These are phyloP conservation scores for Gnomoniopsis sp. DNA, from an alignment of 2,329 filamentous ascomycete species.

Conservation along the genomic window DNA sequence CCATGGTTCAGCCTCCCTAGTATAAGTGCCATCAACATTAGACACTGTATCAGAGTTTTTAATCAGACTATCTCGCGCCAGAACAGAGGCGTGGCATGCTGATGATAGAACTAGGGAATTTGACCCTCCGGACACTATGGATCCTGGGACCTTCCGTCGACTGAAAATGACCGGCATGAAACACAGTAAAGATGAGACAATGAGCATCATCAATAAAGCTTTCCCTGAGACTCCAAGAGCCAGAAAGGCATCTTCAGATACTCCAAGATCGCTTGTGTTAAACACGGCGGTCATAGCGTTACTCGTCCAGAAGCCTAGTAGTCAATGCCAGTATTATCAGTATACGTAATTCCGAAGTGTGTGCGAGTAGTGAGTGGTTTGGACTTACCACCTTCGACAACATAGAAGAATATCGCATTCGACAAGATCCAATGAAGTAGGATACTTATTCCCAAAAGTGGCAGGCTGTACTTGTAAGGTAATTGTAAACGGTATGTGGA, in stretches of 20 bases:
- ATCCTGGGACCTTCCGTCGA: not conserved
- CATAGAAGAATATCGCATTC: conserved; percentile 34
- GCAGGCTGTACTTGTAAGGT: conserved; percentile 37
- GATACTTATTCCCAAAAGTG: conserved; percentile 30
- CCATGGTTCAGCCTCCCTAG: not conserved
- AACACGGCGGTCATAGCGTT: not conserved
- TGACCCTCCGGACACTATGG: not conserved
- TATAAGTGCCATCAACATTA: not conserved
- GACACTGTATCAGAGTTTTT: too few relatives aligned
- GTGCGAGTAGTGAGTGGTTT: not conserved
- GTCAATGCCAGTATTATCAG: not conserved
- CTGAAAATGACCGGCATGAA: not conserved
- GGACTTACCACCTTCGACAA: conserved; percentile 20
- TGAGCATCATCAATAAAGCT: not conserved
- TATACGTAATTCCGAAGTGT: not conserved
- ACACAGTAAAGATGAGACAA: not conserved
- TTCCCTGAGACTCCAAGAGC: not conserved
- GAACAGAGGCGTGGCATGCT: not conserved
- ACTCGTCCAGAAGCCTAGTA: not conserved
- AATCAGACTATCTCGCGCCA: too few relatives aligned
- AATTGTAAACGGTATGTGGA: conserved; percentile 36
- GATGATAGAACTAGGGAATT: not conserved
- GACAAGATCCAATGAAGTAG: conserved; percentile 41
- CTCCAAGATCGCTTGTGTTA: not conserved
- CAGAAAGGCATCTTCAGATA: not conserved